A percentile compares a stretch with the other conserved stretches of the same genome.
phyloP scores from a whole-genome alignment of 2,329 filamentous ascomycete species.

The Phaeophleospora eucalypticola region DNA sequence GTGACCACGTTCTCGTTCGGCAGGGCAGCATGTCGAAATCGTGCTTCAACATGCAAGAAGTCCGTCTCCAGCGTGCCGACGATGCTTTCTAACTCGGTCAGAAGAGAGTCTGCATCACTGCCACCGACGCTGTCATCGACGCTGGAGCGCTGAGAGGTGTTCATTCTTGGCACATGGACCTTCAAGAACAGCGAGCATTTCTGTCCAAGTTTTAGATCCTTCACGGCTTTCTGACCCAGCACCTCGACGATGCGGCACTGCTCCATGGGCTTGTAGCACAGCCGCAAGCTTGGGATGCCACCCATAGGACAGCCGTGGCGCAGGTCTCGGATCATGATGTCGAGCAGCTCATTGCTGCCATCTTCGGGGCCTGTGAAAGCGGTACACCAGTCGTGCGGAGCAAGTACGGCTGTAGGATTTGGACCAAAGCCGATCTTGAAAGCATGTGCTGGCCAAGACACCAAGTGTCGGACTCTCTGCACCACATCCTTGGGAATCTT shows the following conservation, averaged over 20 bases:
- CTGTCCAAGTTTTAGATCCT: conserved; percentile 23
- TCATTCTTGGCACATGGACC: conserved; percentile 23
- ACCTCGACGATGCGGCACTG: conserved; percentile 25
- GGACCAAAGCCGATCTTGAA: conserved; percentile 15
- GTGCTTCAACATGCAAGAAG: conserved; percentile 31
- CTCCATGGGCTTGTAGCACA: conserved; percentile 30
- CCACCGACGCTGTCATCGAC: conserved; percentile 1
- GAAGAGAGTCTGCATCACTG: conserved; percentile 26
- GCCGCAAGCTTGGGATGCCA: conserved; percentile 24
- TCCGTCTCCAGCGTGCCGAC: conserved; percentile 30
- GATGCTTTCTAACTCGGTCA: conserved; percentile 33
- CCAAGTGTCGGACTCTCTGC: conserved; percentile 7
- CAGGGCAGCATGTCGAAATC: conserved; percentile 34
- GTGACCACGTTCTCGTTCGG: conserved; percentile 30
- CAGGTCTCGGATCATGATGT: conserved; percentile 14
- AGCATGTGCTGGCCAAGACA: conserved; percentile 16
- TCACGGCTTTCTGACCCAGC: conserved; percentile 28
- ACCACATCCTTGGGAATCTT: conserved; percentile 11
- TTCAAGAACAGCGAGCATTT: conserved; percentile 28
- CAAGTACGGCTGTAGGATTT: background rate
- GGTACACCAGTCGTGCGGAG: conserved; percentile 10
- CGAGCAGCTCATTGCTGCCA: conserved; percentile 6
- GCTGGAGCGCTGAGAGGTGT: conserved; percentile 1
- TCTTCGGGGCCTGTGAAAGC: conserved; percentile 10
- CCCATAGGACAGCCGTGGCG: conserved; percentile 18